These are phyloP conservation scores for Solanum tarapatanum DNA, from an alignment of 257 asterid species.

Conservation along the genomic window DNA sequence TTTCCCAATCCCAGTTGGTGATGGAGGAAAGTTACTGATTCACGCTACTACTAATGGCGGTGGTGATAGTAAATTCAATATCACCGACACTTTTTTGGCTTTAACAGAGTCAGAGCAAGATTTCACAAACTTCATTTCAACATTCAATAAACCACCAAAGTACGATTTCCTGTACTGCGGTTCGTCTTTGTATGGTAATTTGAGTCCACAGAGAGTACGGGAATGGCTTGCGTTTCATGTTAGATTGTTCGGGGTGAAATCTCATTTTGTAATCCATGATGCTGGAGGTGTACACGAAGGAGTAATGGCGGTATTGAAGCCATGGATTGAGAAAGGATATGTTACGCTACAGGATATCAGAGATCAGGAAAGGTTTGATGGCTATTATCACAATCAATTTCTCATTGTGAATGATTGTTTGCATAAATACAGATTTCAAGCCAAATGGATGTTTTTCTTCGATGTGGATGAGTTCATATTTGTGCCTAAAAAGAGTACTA, in stretches of 20 bases:
- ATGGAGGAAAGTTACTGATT: slow-evolving; percentile 47
- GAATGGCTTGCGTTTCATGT: slow-evolving; percentile 83
- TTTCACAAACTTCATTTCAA: slow-evolving; percentile 16
- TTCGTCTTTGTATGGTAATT: slow-evolving; percentile 55
- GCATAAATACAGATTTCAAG: slow-evolving; percentile 40
- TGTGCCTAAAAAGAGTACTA: slow-evolving; percentile 51
- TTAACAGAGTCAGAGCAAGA: slow-evolving; percentile 26
- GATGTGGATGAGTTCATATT: slow-evolving; percentile 74
- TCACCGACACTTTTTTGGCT: slow-evolving; percentile 37
- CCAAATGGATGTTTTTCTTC: slow-evolving; percentile 81
- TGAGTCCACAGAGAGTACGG: slow-evolving; percentile 62
- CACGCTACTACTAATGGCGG: slow-evolving; percentile 45
- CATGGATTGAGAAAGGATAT: slow-evolving; percentile 73
- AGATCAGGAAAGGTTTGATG: slow-evolving; percentile 74
- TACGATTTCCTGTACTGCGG: slow-evolving; percentile 71
- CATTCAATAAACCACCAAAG: slow-evolving; percentile 17
- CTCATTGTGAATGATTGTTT: slow-evolving; percentile 69
- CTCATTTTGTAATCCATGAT: slow-evolving; percentile 81
- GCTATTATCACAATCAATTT: slow-evolving; percentile 80
- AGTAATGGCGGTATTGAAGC: slow-evolving; percentile 48
- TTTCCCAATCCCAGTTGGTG: slow-evolving; percentile 17
- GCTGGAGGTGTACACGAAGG: slow-evolving; percentile 77
- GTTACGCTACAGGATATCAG: slow-evolving; percentile 64
- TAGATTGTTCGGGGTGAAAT: slow-evolving; percentile 37
- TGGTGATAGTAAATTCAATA: slow-evolving; percentile 17